Percentiles rank a stretch among this genome's conserved stretches.
phyloP scores from a whole-genome alignment of 805 yeast species.

The Pichia gijzeniarum region DNA sequence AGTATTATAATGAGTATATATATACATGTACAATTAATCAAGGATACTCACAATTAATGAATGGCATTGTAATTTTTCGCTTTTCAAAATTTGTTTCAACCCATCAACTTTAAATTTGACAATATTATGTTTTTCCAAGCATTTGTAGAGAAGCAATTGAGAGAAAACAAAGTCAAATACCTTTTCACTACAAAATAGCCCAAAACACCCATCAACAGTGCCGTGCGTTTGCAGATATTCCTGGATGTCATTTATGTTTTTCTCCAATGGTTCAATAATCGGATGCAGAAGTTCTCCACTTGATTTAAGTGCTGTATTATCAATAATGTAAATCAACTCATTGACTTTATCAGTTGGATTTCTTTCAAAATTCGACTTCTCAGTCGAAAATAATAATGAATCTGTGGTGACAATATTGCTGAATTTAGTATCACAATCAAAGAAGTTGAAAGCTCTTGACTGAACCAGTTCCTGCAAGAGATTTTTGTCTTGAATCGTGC shows the following conservation, averaged over 20 bases:
- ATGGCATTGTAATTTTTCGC: slow-evolving; percentile 8
- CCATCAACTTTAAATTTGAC: background rate
- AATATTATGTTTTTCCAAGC: slow-evolving; percentile 4
- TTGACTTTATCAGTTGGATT: slow-evolving; percentile 34
- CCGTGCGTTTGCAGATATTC: slow-evolving; percentile 9
- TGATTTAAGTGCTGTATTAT: background rate
- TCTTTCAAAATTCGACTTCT: slow-evolving; percentile 60
- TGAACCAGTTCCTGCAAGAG: slow-evolving; percentile 3
- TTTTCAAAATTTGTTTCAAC: background rate
- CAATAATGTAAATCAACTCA: slow-evolving; percentile 10
- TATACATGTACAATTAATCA: no score
- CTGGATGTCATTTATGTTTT: slow-evolving; percentile 7
- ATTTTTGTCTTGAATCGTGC: background rate
- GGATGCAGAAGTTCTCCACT: background rate
- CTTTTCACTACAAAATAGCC: slow-evolving; percentile 24
- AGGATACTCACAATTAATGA: slow-evolving; percentile 14
- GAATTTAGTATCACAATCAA: slow-evolving; percentile 7
- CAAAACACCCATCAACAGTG: slow-evolving; percentile 26
- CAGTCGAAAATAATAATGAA: slow-evolving; percentile 51
- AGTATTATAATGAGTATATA: no score
- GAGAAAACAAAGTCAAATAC: slow-evolving; percentile 21
- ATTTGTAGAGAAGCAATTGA: slow-evolving; percentile 12
- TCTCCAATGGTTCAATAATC: background rate
- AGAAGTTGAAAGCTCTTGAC: slow-evolving; percentile 8
- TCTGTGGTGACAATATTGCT: slow-evolving; percentile 18